Conservation (phyloP, 2,329 filamentous ascomycete species). For the Myotisia sp. region DNA sequence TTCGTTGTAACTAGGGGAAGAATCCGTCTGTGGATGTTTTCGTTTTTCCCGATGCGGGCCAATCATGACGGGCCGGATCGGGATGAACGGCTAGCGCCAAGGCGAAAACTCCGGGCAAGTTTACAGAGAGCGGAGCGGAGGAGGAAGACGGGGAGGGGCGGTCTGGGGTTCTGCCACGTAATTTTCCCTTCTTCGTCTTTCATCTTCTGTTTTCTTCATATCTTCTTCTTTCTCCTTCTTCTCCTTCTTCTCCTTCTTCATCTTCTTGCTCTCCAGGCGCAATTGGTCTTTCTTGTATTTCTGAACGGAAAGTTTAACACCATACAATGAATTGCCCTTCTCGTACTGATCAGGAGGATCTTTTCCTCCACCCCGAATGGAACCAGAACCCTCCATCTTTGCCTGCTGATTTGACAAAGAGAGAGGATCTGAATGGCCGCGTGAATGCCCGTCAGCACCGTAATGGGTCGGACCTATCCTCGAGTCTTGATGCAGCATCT, state of each 20-base stretch:
- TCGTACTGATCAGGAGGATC: slow-evolving; percentile 34
- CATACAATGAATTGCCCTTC: slow-evolving; percentile 42
- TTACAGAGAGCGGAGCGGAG: no score
- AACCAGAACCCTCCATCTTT: slow-evolving; percentile 42
- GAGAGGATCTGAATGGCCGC: slow-evolving; percentile 43
- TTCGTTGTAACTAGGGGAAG: no score
- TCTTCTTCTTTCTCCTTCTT: not conserved
- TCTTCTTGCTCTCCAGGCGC: no score
- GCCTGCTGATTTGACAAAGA: slow-evolving; percentile 37
- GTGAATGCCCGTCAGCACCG: slow-evolving; percentile 36
- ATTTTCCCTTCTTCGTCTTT: not conserved
- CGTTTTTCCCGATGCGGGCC: no score
- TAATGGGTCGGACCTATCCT: slow-evolving; percentile 8
- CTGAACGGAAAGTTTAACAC: no score
- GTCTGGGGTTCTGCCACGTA: not conserved
- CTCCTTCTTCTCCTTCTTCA: no score
- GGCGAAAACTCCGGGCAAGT: no score
- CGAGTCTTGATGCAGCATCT: slow-evolving; percentile 1
- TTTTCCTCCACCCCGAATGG: slow-evolving; percentile 33
- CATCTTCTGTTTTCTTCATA: not conserved
- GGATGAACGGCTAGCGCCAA: no score
- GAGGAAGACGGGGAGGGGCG: not conserved
- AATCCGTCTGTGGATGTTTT: no score
- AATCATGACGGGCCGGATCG: slow-evolving; percentile 2
- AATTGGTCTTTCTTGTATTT: no score